Evolutionary conservation across 2,329 filamentous ascomycete species (phyloP), one percentile per base, ranked within the genome.

Genomic region (Diaporthe citriasiana): DNA sequence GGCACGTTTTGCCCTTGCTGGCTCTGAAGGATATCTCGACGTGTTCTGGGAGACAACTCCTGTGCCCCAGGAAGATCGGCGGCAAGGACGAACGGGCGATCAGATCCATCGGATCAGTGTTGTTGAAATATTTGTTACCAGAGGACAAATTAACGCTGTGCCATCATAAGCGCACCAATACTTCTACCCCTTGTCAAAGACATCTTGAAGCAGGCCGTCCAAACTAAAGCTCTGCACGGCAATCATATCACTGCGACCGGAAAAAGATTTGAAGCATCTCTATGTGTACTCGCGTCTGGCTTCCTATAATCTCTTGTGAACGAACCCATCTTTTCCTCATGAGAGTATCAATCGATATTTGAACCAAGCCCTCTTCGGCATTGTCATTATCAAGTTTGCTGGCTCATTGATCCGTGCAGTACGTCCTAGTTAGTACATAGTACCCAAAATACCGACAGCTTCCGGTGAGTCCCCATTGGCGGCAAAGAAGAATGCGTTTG

Each of bases 121-220:
- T 38, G 63, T 66, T 27, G 45, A 66, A n/a, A 51, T 66, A 40
- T 38, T 38, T 15, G 63, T 66, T 33, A 66, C 63, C 9, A 66
- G 40, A 33, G 33, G 63, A n/a, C 22, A 40, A 27, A 5, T 33
- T 22, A 66, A 66, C 0, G 9, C 13, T 17, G 19, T 66, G 22
- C 45, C 45, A n/a, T 25, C 50, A 33, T 17, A 8, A 60, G 17
- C 25, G n/a, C 38, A 19, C 13, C 19, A 27, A 25, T 42, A 25
- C 3, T 4, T 40, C 8, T 10, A 12, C 4, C 4, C 35, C 25
- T n/a, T 8, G 8, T 19, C 10, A 13, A 33, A 3, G 9, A n/a
- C 9, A 30, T 4, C 27, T 38, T 63, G 25, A 47, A 5, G 9
- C 10, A 19, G 10, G 17, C 13, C 7, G 13, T 42, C 42, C 1